Percentiles rank a stretch among this genome's conserved stretches.
Conservation (phyloP, 208 protist species). For the Acanthamoeba lenticulata region DNA sequence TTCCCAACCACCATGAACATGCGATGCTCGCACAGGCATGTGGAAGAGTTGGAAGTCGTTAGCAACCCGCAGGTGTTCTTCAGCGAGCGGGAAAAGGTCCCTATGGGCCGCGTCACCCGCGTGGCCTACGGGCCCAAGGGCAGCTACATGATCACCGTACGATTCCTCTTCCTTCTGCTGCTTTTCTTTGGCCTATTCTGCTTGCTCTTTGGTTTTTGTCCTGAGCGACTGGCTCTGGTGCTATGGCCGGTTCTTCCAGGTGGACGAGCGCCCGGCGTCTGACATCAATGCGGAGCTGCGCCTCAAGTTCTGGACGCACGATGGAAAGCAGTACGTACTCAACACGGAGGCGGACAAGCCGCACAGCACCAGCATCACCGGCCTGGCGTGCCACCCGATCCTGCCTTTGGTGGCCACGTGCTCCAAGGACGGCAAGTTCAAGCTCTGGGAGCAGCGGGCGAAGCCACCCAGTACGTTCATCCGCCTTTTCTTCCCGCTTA, state of each 20-base stretch:
- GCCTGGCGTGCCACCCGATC: conserved; percentile 59
- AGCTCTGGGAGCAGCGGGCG: conserved; percentile 45
- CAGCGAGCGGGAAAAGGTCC: background rate
- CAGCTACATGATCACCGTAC: conserved; percentile 47
- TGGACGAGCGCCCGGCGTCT: background rate
- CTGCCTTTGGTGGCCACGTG: conserved; percentile 44
- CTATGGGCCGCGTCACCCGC: background rate
- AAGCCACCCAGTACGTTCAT: background rate
- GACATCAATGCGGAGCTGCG: background rate
- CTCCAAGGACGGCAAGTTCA: conserved; percentile 71
- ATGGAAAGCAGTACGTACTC: conserved; percentile 1
- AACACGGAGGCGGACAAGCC: conserved; percentile 34
- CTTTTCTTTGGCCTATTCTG: background rate
- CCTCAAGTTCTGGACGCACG: conserved; percentile 10
- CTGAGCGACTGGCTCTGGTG: too few relatives aligned
- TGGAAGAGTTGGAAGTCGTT: background rate
- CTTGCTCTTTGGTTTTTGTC: too few relatives aligned
- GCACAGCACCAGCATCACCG: conserved; percentile 30
- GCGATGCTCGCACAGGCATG: background rate
- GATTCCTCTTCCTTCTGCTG: background rate
- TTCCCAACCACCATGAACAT: background rate
- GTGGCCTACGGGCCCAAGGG: conserved; percentile 33
- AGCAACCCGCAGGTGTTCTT: background rate
- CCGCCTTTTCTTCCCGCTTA: background rate
- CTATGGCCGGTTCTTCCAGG: too few relatives aligned